A percentile compares a stretch with the other conserved stretches of the same genome.
Evolutionary conservation across 1,139 yeast species (phyloP).

Genomic region (Geotrichum restrictum): DNA sequence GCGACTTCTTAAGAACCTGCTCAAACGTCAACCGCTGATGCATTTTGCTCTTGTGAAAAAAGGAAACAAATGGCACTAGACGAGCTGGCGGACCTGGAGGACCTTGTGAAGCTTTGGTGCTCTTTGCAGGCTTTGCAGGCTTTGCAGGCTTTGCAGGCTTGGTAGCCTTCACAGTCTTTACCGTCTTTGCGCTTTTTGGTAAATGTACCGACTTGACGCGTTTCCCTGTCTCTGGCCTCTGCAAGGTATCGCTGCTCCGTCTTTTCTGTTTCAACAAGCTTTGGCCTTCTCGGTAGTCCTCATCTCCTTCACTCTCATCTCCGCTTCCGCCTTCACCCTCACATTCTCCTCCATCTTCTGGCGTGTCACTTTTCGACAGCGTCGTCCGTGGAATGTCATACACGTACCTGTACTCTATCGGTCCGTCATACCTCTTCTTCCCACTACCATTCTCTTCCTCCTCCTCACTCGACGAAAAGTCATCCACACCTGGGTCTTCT

Average conservation of each 20-base stretch:
- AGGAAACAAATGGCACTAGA: conserved; percentile 23
- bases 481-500: conserved; percentile 19
- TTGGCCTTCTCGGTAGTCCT: too few species aligned
- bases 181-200: too few species aligned
- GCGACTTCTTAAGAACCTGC: conserved; percentile 24
- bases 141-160: neutral
- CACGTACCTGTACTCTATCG: conserved; percentile 13
- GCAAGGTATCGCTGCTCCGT: too few species aligned
- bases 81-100: too few species aligned
- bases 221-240: too few species aligned
- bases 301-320: too few species aligned
- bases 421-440: too few species aligned
- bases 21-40: conserved; percentile 26
- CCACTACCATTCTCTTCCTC: neutral
- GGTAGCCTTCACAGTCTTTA: too few species aligned
- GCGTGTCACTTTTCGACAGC: neutral
- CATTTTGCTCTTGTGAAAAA: conserved; percentile 23
- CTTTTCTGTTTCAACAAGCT: too few species aligned
- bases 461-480: conserved; percentile 9
- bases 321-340: too few species aligned
- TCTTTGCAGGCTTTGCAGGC: neutral
- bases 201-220: too few species aligned
- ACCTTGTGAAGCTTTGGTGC: neutral
- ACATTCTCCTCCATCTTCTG: too few species aligned
- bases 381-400: conserved; percentile 7